Evolutionary conservation across 495 filamentous ascomycete genomes (phyloP), one percentile per base, ranked within the genome.

Genomic region (Copromyces sp.): DNA sequence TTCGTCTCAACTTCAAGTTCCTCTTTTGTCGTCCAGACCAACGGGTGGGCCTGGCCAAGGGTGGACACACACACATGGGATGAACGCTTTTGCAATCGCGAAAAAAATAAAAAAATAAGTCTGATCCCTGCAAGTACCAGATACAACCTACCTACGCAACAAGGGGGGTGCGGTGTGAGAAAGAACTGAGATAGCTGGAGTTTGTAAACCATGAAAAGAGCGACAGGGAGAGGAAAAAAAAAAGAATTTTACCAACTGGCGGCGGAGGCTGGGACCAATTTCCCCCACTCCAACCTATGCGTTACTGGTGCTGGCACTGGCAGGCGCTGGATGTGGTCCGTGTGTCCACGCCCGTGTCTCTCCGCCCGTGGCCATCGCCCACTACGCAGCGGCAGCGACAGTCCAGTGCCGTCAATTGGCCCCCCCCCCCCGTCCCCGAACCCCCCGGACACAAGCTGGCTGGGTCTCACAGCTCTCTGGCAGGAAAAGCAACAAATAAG

Each of bases 401-500:
- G n/a, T n/a, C n/a, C n/a, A 9, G 39, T 40, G 53, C 35, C 53
- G 14, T 61, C 53, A 17, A 61, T 24, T 61, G 53, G 45, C 3
- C 9, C 45, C n/a, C n/a, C n/a, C n/a, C n/a, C n/a, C 45, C 45
- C 69, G 71, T n/a, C 29, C 39, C 42, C 39, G 39, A 6, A 32
- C 53, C 35, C 69, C 39, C 71, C 61, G 65, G 39, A 69, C 71
- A 73, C 53, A 29, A 44, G 29, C 71, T 70, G 53, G 41, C 72
- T 35, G 68, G 32, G 71, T 38, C 44, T 47, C 24, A n/a, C n/a
- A 16, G 24, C 70, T 40, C 41, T 73, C 74, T 61, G 68, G 39
- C 61, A 71, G 20, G 45, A 53, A 53, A 53, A 24, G 45, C 45
- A 74, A 75, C 75, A 73, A 73, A 73, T 75, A 77, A 37, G 71